Conservation (phyloP, 768 basidiomycete genomes). For the Amanita rubescens region DNA sequence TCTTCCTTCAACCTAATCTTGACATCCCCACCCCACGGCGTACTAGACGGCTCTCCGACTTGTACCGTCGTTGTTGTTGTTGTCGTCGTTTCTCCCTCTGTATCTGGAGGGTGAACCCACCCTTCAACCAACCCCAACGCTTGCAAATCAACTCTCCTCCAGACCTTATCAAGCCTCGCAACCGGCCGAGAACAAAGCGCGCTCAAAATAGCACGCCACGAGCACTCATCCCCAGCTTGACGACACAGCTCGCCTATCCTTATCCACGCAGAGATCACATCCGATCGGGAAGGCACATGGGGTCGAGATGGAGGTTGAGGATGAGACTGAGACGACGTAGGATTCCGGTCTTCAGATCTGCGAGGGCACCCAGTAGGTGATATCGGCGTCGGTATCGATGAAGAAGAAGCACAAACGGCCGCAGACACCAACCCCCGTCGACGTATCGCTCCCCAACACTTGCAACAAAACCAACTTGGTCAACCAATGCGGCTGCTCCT, state of each 20-base stretch:
- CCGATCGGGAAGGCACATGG: conserved; percentile 51
- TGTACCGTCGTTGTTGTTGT: no score
- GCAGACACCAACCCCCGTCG: conserved; percentile 18
- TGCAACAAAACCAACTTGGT: conserved; percentile 67
- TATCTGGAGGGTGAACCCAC: conserved; percentile 47
- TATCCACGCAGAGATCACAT: conserved; percentile 67
- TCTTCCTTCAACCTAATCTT: conserved; percentile 38
- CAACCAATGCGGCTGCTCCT: conserved; percentile 73
- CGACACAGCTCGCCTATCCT: conserved; percentile 68
- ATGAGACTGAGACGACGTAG: no score
- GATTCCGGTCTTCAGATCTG: conserved; percentile 27
- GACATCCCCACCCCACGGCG: conserved; percentile 66
- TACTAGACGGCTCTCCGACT: conserved; percentile 38
- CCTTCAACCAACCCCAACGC: conserved; percentile 53
- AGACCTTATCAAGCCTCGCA: conserved; percentile 70
- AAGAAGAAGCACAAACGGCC: background rate
- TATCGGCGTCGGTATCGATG: background rate
- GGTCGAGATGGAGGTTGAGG: no score
- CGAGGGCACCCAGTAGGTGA: conserved; percentile 8
- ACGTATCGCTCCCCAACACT: conserved; percentile 55
- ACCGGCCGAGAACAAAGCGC: conserved; percentile 70
- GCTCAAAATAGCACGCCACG: conserved; percentile 67
- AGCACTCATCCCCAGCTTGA: conserved; percentile 66
- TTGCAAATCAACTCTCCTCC: conserved; percentile 64
- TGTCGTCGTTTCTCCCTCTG: conserved; percentile 24